Conservation (phyloP, 805 yeast species). For the Cephaloascus albidus region DNA sequence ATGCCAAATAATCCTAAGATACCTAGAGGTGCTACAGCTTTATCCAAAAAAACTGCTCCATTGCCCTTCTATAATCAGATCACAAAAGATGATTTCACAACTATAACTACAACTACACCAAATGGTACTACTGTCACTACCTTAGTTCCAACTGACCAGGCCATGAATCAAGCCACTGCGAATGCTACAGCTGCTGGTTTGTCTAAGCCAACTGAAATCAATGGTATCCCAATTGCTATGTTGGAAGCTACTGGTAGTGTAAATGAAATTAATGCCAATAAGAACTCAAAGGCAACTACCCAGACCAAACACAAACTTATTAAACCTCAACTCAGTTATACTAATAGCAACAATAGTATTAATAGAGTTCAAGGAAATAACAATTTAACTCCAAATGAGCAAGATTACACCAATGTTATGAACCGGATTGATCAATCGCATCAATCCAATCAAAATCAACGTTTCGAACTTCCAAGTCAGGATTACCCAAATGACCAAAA, state of each 20-base stretch:
- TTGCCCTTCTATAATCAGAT: slow-evolving; percentile 87
- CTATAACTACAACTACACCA: slow-evolving; percentile 80
- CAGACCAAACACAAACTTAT: no score
- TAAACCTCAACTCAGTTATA: background rate
- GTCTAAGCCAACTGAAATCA: slow-evolving; percentile 47
- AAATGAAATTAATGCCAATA: slow-evolving; percentile 7
- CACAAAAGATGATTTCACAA: slow-evolving; percentile 78
- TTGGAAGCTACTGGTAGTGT: slow-evolving; percentile 75
- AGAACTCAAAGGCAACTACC: background rate
- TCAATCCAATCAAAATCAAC: background rate
- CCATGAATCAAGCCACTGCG: slow-evolving; percentile 52
- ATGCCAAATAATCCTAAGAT: slow-evolving; percentile 7
- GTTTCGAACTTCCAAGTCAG: background rate
- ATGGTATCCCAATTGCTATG: slow-evolving; percentile 64
- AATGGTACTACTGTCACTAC: slow-evolving; percentile 90
- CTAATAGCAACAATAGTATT: background rate
- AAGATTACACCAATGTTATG: background rate
- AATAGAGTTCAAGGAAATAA: background rate
- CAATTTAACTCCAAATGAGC: background rate
- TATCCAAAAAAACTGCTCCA: slow-evolving; percentile 42
- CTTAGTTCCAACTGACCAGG: slow-evolving; percentile 77
- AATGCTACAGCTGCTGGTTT: slow-evolving; percentile 48
- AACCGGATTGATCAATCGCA: background rate
- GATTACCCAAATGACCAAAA: slow-evolving; percentile 1
- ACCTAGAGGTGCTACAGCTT: slow-evolving; percentile 2